Percentiles rank a stretch among this genome's conserved stretches.
phyloP scores from a whole-genome alignment of 1,139 yeast species.

The Magnusiomyces paraingens region DNA sequence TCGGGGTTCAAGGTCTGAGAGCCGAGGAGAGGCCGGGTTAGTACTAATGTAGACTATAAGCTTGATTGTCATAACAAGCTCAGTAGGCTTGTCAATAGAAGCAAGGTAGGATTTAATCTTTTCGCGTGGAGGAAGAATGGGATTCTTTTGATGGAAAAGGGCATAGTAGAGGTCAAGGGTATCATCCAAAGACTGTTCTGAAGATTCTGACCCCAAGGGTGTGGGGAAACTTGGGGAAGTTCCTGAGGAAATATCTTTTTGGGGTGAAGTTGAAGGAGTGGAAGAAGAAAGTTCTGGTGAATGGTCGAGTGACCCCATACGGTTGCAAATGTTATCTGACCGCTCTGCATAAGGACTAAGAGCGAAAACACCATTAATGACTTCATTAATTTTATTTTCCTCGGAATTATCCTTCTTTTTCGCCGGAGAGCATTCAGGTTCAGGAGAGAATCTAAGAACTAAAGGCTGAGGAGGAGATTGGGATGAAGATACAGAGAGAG shows the following conservation, averaged over 20 bases:
- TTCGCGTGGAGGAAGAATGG: conserved; percentile 12
- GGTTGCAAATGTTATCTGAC: not conserved
- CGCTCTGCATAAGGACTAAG: conserved; percentile 10
- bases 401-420: not conserved
- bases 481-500: not conserved
- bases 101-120: conserved; percentile 7
- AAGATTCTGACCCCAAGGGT: not conserved
- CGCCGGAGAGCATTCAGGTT: too few relatives aligned
- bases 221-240: not conserved
- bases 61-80: conserved; percentile 13
- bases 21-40: conserved; percentile 1
- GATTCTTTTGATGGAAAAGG: conserved; percentile 14
- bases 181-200: conserved; percentile 9
- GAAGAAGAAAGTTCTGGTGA: conserved; percentile 5
- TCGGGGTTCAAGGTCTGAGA: conserved; percentile 9
- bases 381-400: conserved; percentile 12
- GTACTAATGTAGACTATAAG: conserved; percentile 7
- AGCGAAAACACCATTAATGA: conserved; percentile 16
- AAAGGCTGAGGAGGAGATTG: too few relatives aligned
- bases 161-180: conserved; percentile 14
- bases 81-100: conserved; percentile 1
- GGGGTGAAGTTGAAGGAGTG: conserved; percentile 9
- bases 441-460: too few relatives aligned
- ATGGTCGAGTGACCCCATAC: not conserved
- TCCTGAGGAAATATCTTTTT: conserved; percentile 1